Conservation (phyloP, 2,329 filamentous ascomycete genomes). For the Amphichorda felina region DNA sequence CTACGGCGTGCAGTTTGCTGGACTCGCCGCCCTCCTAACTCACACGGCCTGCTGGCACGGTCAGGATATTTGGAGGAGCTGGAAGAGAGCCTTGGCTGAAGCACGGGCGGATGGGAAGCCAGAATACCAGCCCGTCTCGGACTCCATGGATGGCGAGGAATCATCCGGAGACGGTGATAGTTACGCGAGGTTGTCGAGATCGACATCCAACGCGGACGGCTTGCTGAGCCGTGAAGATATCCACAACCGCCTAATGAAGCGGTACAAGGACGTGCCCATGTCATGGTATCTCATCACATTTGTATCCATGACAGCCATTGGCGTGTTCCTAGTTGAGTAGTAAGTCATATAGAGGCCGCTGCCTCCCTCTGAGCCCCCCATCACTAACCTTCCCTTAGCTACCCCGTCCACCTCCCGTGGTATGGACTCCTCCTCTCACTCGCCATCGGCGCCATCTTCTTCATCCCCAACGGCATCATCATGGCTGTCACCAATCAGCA, state of each 20-base stretch:
- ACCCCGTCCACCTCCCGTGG: conserved; percentile 75
- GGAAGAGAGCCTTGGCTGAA: conserved; percentile 57
- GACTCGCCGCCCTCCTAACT: conserved; percentile 64
- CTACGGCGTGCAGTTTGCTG: conserved; percentile 79
- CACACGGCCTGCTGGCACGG: conserved; percentile 82
- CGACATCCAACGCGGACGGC: conserved; percentile 32
- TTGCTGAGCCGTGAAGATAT: conserved; percentile 66
- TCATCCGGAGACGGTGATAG: conserved; percentile 3
- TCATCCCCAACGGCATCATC: conserved; percentile 84
- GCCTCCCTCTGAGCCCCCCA: not conserved
- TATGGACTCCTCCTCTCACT: conserved; percentile 74
- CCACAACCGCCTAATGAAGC: conserved; percentile 72
- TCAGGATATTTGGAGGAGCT: conserved; percentile 67
- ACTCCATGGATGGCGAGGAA: conserved; percentile 10
- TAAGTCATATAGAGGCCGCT: conserved; percentile 26
- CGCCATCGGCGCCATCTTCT: conserved; percentile 66
- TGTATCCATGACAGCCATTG: conserved; percentile 62
- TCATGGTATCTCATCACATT: conserved; percentile 73
- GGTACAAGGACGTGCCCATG: conserved; percentile 71
- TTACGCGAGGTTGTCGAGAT: conserved; percentile 15
- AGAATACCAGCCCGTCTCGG: conserved; percentile 39
- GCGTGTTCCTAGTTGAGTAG: conserved; percentile 79
- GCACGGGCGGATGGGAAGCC: conserved; percentile 37
- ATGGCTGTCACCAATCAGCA: conserved; percentile 91
- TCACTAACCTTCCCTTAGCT: conserved; percentile 29